A percentile compares a stretch with the other conserved stretches of the same genome.
Conservation (phyloP, 169 alveolate genomes). For the Plasmodium adleri region DNA sequence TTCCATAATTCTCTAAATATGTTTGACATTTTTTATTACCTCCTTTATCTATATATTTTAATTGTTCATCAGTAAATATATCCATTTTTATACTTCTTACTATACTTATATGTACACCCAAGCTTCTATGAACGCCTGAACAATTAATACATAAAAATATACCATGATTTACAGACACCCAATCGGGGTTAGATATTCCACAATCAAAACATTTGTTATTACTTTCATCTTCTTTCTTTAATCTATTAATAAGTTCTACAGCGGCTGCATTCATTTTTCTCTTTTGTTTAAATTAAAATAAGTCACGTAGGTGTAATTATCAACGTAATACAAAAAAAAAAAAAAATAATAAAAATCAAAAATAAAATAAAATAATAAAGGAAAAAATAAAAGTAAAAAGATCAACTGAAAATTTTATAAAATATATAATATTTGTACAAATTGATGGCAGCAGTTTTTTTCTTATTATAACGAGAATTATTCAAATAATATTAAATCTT, state of each 20-base stretch:
- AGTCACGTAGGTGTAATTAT: neutral
- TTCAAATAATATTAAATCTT: no score
- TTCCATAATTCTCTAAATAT: conserved; percentile 82
- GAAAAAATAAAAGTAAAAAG: no score
- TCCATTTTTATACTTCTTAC: conserved; percentile 95
- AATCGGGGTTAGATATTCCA: conserved; percentile 93
- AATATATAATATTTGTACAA: no score
- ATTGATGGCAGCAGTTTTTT: no score
- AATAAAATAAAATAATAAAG: no score
- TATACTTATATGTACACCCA: conserved; percentile 95
- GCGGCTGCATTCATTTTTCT: conserved; percentile 60
- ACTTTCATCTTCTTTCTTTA: conserved; percentile 72
- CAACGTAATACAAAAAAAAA: no score
- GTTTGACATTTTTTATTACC: conserved; percentile 84
- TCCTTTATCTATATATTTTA: conserved; percentile 85
- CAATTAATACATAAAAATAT: conserved; percentile 95
- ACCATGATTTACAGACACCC: conserved; percentile 97
- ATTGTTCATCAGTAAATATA: conserved; percentile 94
- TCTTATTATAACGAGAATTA: no score
- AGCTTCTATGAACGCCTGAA: conserved; percentile 91
- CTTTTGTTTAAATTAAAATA: neutral
- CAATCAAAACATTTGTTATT: conserved; percentile 84
- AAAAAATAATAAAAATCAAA: no score
- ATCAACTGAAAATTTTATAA: no score
- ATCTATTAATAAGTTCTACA: conserved; percentile 61